Evolutionary conservation across 352 stramenopile genomes (phyloP).

Genomic region (Phytophthora pisi): DNA sequence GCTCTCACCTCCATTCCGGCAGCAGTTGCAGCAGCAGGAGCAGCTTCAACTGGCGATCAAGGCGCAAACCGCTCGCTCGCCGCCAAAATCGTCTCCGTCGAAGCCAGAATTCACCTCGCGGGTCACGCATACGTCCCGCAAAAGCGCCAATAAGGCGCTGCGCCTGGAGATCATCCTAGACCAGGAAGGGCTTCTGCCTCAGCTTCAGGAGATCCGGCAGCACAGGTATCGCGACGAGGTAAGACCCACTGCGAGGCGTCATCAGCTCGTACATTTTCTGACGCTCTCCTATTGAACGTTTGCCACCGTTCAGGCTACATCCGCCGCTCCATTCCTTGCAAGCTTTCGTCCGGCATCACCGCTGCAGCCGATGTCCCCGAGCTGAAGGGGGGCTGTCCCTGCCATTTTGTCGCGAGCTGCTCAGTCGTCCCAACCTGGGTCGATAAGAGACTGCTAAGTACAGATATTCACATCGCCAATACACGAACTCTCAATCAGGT

Average conservation of each 20-base stretch:
- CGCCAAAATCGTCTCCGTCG: conserved; percentile 6
- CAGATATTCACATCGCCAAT: conserved; percentile 12
- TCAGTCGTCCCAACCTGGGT: conserved; percentile 21
- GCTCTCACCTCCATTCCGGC: conserved; percentile 39
- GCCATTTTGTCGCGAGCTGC: conserved; percentile 4
- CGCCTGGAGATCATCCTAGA: conserved; percentile 66
- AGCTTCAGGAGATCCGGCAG: conserved; percentile 57
- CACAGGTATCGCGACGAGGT: conserved; percentile 62
- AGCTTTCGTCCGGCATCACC: conserved; percentile 40
- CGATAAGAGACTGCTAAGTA: not conserved
- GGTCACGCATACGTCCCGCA: conserved; percentile 69
- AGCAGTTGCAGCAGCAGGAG: conserved; percentile 27
- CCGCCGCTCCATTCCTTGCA: conserved; percentile 41
- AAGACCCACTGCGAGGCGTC: not conserved
- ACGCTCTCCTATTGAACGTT: not conserved
- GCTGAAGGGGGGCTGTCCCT: conserved; percentile 5
- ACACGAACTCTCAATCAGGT: conserved; percentile 6
- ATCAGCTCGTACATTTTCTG: no score
- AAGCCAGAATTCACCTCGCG: conserved; percentile 27
- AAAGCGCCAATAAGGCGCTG: conserved; percentile 63
- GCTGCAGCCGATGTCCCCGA: conserved; percentile 36
- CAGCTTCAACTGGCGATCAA: conserved; percentile 18
- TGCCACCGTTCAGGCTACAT: conserved; percentile 17
- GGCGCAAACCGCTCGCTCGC: conserved; percentile 19
- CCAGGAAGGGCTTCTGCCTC: conserved; percentile 59